These are phyloP conservation scores for Xylaria flabelliformis DNA, from an alignment of 495 filamentous ascomycete species.

Conservation along the genomic window DNA sequence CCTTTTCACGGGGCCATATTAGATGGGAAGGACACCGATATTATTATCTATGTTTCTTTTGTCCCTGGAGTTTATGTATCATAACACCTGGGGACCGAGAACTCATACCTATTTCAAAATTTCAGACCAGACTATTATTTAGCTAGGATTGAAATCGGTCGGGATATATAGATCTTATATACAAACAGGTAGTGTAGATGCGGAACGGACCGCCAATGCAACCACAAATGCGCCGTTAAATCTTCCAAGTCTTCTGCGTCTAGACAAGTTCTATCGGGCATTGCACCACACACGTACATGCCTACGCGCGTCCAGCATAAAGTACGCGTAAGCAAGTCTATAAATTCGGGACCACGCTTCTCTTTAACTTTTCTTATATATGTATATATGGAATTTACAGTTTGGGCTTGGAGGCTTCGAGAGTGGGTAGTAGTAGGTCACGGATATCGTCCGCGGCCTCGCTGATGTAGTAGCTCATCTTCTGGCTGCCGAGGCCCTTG, in stretches of 20 bases:
- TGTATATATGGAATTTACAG: slow-evolving; percentile 56
- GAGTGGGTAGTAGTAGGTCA: slow-evolving; percentile 82
- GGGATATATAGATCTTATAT: slow-evolving; percentile 7
- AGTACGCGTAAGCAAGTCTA: background rate
- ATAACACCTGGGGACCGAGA: background rate
- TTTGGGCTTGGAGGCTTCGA: slow-evolving; percentile 88
- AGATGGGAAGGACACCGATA: background rate
- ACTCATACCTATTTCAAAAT: background rate
- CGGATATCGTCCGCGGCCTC: slow-evolving; percentile 91
- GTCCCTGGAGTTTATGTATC: background rate
- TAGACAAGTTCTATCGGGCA: background rate
- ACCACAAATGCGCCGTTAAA: background rate
- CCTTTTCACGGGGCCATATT: background rate
- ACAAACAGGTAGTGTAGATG: background rate
- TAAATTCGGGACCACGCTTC: background rate
- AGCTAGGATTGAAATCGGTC: background rate
- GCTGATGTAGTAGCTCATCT: slow-evolving; percentile 93
- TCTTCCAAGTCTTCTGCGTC: background rate
- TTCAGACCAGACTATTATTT: background rate
- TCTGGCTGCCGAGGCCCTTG: slow-evolving; percentile 87
- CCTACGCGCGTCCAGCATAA: background rate
- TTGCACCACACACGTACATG: background rate
- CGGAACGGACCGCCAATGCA: background rate
- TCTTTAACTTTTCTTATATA: background rate
- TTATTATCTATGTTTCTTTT: background rate